Base-by-base conservation (phyloP, 2,329 filamentous ascomycete species). In the Amesomyces nigricolor region DNA sequence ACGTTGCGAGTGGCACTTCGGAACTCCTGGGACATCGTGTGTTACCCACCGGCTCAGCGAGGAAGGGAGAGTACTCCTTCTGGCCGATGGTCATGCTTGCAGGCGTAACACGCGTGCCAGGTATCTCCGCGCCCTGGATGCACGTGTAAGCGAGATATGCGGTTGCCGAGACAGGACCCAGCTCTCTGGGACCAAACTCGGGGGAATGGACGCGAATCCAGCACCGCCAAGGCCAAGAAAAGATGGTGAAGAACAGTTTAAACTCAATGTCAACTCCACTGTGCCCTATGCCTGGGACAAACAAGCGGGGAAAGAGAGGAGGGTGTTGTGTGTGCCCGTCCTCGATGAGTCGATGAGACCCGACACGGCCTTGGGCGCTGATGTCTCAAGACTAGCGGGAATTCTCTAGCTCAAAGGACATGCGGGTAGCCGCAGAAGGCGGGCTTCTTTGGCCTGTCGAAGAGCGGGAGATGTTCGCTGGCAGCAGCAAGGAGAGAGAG, bases 391-490 rank as follows among this genome's bases (percentile, higher is more conserved):
- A 26, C 47, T 30, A 19, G 35, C 14, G 17, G 14, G 14, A 16
- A 22, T 46, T 35, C 22, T 16, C 29, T 46, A 3, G n/a, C 14
- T 11, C 26, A 26, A 42, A 44, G 16, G 13, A 47, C 17, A 46
- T 43, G 53, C 54, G 54, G 53, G 30, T 53, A 53, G 42, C 54
- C 40, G 54, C 45, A 53, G 52, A 37, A 51, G 52, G 45, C 30
- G 26, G 35, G 54, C 39, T 51, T 44, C 37, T 32, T 51, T n/a
- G 32, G 38, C 50, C 47, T 39, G 48, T 57, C 38, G 52, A 61
- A 58, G 47, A 47, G 19, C 47, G 47, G 52, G 43, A 54, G 35
- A n/a, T 35, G 49, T 60, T 60, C 47, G 46, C 47, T 53, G 49
- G 51, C 47, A 42, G 52, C 8, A 51, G 37, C 55, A 35, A 51